Evolutionary conservation across 352 stramenopile species (phyloP), one percentile per base, ranked within the genome.

Genomic region (Pythium brassicae): DNA sequence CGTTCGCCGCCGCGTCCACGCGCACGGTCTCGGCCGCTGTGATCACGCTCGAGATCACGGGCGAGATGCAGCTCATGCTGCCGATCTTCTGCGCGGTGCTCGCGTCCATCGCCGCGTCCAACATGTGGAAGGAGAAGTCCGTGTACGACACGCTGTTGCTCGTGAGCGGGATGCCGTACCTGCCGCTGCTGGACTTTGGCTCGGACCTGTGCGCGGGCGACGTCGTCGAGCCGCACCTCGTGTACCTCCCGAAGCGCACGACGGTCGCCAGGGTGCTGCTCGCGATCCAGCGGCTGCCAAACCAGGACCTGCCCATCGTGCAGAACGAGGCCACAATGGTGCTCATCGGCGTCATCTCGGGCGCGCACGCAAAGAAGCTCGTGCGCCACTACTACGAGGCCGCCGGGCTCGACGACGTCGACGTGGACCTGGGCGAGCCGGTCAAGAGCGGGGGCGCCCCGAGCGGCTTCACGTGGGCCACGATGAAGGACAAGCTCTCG

Each of bases 1-100:
- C 83, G 5, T 92, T 92, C 40, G 72, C 81, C 1, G 76, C 65
- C 4, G 81, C 76, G 17, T 76, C 80, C 3, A 96, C 87, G 11
- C 70, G 85, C 12, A 87, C 87, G 2, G 68, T 96, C 2, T 94
- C 82, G 3, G 82, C 87, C 12, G 86, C 84, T 1, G 87, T 96
- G 40, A 96, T 96, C 59, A 88, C 86, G 3, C 65, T 95, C 35
- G 86, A 96, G 61, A 86, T 96, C 59, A 96, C 86, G 23, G 68
- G 83, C 14, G 73, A 83, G 32, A 92, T 96, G 71, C 71, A 74
- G 7, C 66, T 94, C 56, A 91, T 94, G 52, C 72, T 93, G 20
- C 86, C 86, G 3, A 74, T 94, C 54, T 94, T 95, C 55, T 86
- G 80, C 61, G 69, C 78, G 4, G 74, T 81, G 7, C 66, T 95